Evolutionary conservation across 345 rosid species (phyloP), one percentile per base, ranked within the genome.

Genomic region (Cardamine chenopodiifolia): DNA sequence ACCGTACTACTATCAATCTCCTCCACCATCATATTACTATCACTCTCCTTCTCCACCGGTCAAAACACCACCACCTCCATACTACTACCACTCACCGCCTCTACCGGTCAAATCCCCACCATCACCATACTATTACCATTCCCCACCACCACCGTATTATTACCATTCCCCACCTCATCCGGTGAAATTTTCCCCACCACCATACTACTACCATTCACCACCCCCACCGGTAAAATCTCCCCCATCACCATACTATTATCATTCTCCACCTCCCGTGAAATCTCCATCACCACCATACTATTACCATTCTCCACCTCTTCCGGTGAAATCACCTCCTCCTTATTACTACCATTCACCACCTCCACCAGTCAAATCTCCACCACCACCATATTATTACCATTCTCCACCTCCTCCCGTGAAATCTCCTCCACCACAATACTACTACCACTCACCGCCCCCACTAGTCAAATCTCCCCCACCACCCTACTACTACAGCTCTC

Each of bases 281-380:
- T 69, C 78, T 0, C 78, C 79, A 0, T 81, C 75, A 0, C 81
- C 81, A 0, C 81, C 76, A 0, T 80, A 80, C 22, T 13, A 54
- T 4, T 80, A 80, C 65, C 50, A 76, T 1, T 81, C 83, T 0
- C 81, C 83, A 1, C 83, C 83, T 0, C 83, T 81, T 0, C 83
- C 81, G 0, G 14, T 59, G 0, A 50, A 28, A 5, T 70, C 81
- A 0, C 81, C 81, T 0, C 81, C 84, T 0, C 69, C 81, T 0
- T 81, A 81, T 5, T 13, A 71, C 0, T 78, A 81, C 45, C 57
- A 59, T 0, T 81, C 84, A 0, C 82, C 84, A 3, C 81, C 81
- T 0, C 83, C 83, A 0, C 77, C 81, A 0, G 32, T 44, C 2
- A 39, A 45, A 8, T 75, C 74, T 8, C 73, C 83, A 0, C 78